Evolutionary conservation across 176 grass and related monocot genomes (phyloP).

Genomic region (Oryza officinalis): DNA sequence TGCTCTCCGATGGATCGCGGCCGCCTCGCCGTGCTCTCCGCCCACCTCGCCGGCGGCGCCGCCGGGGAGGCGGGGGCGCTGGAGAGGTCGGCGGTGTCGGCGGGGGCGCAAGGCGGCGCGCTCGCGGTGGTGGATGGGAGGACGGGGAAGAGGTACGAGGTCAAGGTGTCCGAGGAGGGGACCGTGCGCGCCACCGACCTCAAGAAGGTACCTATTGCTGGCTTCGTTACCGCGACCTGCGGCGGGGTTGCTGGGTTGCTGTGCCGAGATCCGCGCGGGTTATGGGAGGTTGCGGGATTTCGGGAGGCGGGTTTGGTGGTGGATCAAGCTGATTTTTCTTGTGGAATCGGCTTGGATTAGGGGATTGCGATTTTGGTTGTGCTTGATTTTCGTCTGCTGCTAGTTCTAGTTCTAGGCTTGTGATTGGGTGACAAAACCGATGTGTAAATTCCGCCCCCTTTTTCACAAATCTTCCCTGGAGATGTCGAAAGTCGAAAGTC

Average conservation of each 20-base stretch:
- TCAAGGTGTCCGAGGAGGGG: conserved; percentile 75
- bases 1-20: conserved; percentile 47
- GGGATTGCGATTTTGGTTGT: background rate
- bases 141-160: conserved; percentile 65
- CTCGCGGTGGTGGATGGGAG: conserved; percentile 63
- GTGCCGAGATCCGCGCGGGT: conserved; percentile 5
- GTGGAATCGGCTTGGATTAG: background rate
- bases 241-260: no score
- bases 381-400: background rate
- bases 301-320: background rate
- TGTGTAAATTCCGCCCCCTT: background rate
- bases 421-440: background rate
- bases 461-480: background rate
- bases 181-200: conserved; percentile 80
- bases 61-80: conserved; percentile 14
- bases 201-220: conserved; percentile 53
- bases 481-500: background rate
- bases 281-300: background rate
- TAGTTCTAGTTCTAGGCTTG: background rate
- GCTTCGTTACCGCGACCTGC: background rate
- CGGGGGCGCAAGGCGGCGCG: conserved; percentile 53
- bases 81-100: conserved; percentile 55
- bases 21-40: conserved; percentile 59
- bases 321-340: background rate
- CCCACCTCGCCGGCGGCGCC: conserved; percentile 30